Evolutionary conservation across 805 yeast species (phyloP), one percentile per base, ranked within the genome.

Genomic region (Ogataea minuta): DNA sequence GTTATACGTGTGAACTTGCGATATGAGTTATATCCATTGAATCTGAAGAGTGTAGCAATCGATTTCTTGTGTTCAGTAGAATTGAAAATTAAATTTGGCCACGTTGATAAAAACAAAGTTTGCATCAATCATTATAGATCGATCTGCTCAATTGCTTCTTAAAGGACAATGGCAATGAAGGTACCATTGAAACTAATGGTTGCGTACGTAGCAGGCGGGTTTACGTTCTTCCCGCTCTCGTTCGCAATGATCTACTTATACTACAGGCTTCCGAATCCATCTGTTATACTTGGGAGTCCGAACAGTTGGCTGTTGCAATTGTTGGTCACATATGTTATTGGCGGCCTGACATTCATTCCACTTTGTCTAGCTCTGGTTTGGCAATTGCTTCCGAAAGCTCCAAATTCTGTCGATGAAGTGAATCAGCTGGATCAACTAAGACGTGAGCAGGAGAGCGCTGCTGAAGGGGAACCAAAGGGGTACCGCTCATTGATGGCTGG

Each of bases 291-390:
- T 7, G 16, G 9, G 20, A 17, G 16, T 7, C 12, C 36, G 4
- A 50, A 50, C 55, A 35, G 31, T 17, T 49, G 61, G 51, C 29
- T 67, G 3, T 43, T 60, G 25, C 39, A 49, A n/a, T 62, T 70
- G 29, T 27, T 80, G 0, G 49, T 67, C 13, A 66, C 72, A 0
- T 88, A 87, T 56, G 35, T 87, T 2, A 30, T 84, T 3, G 97
- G 97, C 6, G 96, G 96, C 0, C 34, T 88, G 6, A 87, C 96
- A 0, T 77, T 90, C 46, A 60, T 87, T 15, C 96, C 95, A 1
- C 44, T 81, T 25, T 41, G 76, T 2, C 25, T 79, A 0, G 21
- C 70, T 2, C 51, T 72, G 23, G 43, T 74, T 13, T 74, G 59
- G 54, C 68, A 25, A 63, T 71, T 33, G 67, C 59, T 51, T 36